Evolutionary conservation across 2,329 filamentous ascomycete species (phyloP).

Genomic region (Colletotrichum scovillei): DNA sequence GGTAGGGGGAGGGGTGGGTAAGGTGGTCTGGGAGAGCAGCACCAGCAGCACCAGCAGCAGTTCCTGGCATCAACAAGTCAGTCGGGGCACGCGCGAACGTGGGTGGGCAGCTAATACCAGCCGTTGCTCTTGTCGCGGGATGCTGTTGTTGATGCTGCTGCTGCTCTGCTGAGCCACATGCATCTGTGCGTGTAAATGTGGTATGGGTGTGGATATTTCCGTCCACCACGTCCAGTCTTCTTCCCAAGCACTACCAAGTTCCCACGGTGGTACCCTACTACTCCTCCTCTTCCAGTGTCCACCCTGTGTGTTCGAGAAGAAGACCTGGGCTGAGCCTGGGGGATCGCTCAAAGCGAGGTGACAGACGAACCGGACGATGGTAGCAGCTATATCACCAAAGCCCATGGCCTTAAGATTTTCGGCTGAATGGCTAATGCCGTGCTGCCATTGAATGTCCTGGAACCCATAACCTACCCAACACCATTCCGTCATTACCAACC

Average conservation of each 20-base stretch:
- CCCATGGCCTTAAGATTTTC: slow-evolving; percentile 53
- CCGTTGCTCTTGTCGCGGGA: slow-evolving; percentile 3
- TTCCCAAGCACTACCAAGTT: background rate
- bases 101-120: slow-evolving; percentile 11
- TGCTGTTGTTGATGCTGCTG: slow-evolving; percentile 3
- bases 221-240: slow-evolving; percentile 3
- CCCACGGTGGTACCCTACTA: slow-evolving; percentile 21
- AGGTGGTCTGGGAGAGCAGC: background rate
- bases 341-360: slow-evolving; percentile 44
- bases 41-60: background rate
- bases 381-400: slow-evolving; percentile 47
- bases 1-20: background rate
- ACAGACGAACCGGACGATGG: slow-evolving; percentile 43
- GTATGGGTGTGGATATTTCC: slow-evolving; percentile 33
- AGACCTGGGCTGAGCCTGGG: slow-evolving; percentile 21
- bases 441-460: slow-evolving; percentile 48
- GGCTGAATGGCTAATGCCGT: slow-evolving; percentile 64
- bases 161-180: slow-evolving; percentile 52
- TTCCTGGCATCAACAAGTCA: background rate
- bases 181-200: slow-evolving; percentile 30
- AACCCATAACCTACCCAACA: slow-evolving; percentile 43
- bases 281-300: slow-evolving; percentile 36
- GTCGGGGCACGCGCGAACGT: slow-evolving; percentile 7
- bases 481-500: background rate
- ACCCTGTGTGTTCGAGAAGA: slow-evolving; percentile 17